Conservation (phyloP, 345 rosid genomes). For the Moricandia arvensis region DNA sequence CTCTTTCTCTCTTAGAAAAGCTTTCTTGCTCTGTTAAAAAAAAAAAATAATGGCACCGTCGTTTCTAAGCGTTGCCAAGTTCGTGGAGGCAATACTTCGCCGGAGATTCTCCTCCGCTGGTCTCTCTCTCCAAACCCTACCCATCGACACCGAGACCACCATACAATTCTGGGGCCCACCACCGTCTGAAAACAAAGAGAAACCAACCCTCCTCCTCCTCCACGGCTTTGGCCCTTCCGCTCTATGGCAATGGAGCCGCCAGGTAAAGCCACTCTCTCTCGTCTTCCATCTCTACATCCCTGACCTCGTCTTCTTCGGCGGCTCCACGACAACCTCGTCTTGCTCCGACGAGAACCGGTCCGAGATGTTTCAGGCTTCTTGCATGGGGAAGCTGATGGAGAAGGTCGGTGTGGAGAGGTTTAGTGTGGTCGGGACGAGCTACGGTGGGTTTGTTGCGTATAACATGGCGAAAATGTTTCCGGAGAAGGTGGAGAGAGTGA, state of each 20-base stretch:
- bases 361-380: constrained; percentile 65
- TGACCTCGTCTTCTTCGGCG: constrained; percentile 74
- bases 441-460: constrained; percentile 86
- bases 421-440: constrained; percentile 71
- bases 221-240: constrained; percentile 90
- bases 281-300: constrained; percentile 66
- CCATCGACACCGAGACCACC: constrained; percentile 53
- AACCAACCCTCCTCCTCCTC: constrained; percentile 59
- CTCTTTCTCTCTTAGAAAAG: neutral
- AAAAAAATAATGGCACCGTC: constrained; percentile 49
- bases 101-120: constrained; percentile 64
- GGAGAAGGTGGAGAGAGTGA: constrained; percentile 74
- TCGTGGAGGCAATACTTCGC: constrained; percentile 57
- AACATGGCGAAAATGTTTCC: constrained; percentile 68
- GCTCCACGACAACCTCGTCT: constrained; percentile 51
- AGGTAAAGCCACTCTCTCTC: constrained; percentile 52
- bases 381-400: constrained; percentile 54
- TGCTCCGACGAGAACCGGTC: constrained; percentile 42
- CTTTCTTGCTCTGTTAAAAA: neutral
- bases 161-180: constrained; percentile 73
- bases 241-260: constrained; percentile 76
- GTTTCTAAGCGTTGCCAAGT: constrained; percentile 53
- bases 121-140: constrained; percentile 46
- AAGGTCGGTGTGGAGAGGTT: constrained; percentile 49
- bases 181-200: constrained; percentile 12